A percentile compares a stretch with the other conserved stretches of the same genome.
These are phyloP conservation scores for Candolleomyces eurysporus DNA, from an alignment of 768 basidiomycete genomes.

Conservation along the genomic window DNA sequence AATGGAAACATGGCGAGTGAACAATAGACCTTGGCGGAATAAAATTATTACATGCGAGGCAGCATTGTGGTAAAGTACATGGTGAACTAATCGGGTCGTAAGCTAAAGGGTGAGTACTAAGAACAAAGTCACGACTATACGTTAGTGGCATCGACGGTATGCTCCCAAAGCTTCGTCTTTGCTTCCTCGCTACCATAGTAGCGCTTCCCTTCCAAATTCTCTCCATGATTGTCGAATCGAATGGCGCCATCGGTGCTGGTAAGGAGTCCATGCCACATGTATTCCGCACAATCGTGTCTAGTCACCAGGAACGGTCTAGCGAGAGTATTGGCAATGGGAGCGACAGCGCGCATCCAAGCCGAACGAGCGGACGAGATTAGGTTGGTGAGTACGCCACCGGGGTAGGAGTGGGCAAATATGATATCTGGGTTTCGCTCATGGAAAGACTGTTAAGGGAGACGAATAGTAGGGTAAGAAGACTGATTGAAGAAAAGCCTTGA, in stretches of 20 bases:
- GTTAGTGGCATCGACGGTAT: constrained; percentile 11
- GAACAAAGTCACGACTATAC: background rate
- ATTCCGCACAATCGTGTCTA: constrained; percentile 30
- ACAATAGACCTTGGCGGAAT: too few relatives aligned
- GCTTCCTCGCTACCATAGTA: constrained; percentile 37
- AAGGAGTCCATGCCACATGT: constrained; percentile 33
- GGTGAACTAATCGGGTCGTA: too few relatives aligned
- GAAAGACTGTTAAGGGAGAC: constrained; percentile 26
- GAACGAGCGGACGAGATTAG: constrained; percentile 26
- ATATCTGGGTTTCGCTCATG: constrained; percentile 31
- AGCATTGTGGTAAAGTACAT: too few relatives aligned
- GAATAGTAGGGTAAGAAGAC: background rate
- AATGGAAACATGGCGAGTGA: too few relatives aligned
- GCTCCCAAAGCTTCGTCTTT: constrained; percentile 35
- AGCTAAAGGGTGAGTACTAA: too few relatives aligned
- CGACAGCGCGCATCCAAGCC: constrained; percentile 17
- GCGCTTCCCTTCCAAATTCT: constrained; percentile 28
- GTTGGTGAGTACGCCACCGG: constrained; percentile 37
- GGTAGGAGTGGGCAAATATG: constrained; percentile 38
- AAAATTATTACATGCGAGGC: too few relatives aligned
- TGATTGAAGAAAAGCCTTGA: background rate
- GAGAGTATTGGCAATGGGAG: constrained; percentile 17
- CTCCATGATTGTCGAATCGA: constrained; percentile 29
- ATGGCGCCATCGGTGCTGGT: constrained; percentile 24
- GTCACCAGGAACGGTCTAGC: constrained; percentile 22